These are phyloP conservation scores for Epichloe coenophiala DNA, from an alignment of 2,329 filamentous ascomycete species.

Conservation along the genomic window DNA sequence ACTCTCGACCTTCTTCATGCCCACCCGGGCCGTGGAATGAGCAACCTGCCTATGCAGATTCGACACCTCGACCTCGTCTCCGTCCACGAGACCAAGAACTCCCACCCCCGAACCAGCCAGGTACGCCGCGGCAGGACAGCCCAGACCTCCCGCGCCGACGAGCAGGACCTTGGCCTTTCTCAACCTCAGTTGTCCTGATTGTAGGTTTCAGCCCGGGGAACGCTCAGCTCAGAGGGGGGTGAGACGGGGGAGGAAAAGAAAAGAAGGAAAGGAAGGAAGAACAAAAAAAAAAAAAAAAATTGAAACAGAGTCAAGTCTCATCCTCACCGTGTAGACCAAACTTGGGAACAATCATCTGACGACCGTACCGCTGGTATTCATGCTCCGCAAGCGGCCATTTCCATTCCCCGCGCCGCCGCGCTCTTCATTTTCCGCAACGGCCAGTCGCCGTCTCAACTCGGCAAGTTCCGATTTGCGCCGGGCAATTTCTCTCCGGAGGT, in stretches of 20 bases:
- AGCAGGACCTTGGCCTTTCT: conserved; percentile 60
- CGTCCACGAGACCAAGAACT: conserved; percentile 71
- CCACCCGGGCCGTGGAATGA: conserved; percentile 58
- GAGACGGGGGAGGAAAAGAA: background rate
- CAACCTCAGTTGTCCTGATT: conserved; percentile 61
- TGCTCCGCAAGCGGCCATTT: conserved; percentile 57
- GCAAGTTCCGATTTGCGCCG: conserved; percentile 34
- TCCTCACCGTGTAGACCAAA: conserved; percentile 58
- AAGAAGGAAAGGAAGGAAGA: no score
- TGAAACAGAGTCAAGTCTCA: background rate
- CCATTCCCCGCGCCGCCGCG: conserved; percentile 13
- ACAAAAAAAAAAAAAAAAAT: no score
- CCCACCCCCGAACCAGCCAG: conserved; percentile 81
- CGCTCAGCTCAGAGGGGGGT: background rate
- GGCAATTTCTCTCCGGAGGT: conserved; percentile 34
- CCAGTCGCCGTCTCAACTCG: conserved; percentile 31
- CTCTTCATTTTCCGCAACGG: conserved; percentile 21
- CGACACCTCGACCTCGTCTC: conserved; percentile 73
- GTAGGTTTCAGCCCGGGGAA: background rate
- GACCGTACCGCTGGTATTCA: conserved; percentile 77
- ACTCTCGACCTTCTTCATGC: conserved; percentile 69
- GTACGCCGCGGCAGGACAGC: conserved; percentile 87
- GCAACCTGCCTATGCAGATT: conserved; percentile 89
- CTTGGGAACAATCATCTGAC: conserved; percentile 79
- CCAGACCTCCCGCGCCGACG: conserved; percentile 77